Conservation (phyloP, 2,329 filamentous ascomycete genomes). For the Apiospora kogelbergensis region DNA sequence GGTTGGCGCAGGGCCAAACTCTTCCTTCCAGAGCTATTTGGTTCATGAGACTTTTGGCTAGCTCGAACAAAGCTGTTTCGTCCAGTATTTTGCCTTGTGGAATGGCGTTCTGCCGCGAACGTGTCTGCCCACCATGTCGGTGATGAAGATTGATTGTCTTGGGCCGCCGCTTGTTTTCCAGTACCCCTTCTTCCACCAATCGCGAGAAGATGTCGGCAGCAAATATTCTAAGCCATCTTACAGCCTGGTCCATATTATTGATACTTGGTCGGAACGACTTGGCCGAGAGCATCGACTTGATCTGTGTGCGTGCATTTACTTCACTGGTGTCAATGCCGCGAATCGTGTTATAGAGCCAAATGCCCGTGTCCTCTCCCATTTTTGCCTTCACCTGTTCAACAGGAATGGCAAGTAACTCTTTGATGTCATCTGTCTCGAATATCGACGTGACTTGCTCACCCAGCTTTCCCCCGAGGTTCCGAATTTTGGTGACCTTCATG, state of each 20-base stretch:
- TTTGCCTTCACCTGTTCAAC: slow-evolving; percentile 75
- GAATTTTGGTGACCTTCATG: slow-evolving; percentile 93
- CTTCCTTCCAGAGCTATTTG: slow-evolving; percentile 77
- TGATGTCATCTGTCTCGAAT: slow-evolving; percentile 79
- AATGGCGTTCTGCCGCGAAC: slow-evolving; percentile 75
- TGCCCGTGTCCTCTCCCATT: slow-evolving; percentile 79
- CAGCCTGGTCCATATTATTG: slow-evolving; percentile 72
- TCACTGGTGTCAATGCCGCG: slow-evolving; percentile 85
- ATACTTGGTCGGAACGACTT: slow-evolving; percentile 92
- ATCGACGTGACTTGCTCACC: slow-evolving; percentile 81
- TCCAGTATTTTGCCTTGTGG: slow-evolving; percentile 73
- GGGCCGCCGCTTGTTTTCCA: slow-evolving; percentile 84
- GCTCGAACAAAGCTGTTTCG: slow-evolving; percentile 69
- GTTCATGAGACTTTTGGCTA: slow-evolving; percentile 73
- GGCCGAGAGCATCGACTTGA: slow-evolving; percentile 96
- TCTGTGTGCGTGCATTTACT: slow-evolving; percentile 86
- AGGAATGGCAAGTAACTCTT: slow-evolving; percentile 70
- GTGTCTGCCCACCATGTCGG: slow-evolving; percentile 69
- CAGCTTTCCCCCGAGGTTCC: slow-evolving; percentile 92
- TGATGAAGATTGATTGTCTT: slow-evolving; percentile 85
- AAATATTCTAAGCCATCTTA: slow-evolving; percentile 88
- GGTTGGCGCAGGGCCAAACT: slow-evolving; percentile 88
- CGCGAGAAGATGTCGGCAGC: slow-evolving; percentile 87
- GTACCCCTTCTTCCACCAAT: slow-evolving; percentile 84
- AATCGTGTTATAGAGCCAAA: slow-evolving; percentile 82